A percentile compares a stretch with the other conserved stretches of the same genome.
Conservation (phyloP, 192 early-diverging fungal species). For the Backusella westeae region DNA sequence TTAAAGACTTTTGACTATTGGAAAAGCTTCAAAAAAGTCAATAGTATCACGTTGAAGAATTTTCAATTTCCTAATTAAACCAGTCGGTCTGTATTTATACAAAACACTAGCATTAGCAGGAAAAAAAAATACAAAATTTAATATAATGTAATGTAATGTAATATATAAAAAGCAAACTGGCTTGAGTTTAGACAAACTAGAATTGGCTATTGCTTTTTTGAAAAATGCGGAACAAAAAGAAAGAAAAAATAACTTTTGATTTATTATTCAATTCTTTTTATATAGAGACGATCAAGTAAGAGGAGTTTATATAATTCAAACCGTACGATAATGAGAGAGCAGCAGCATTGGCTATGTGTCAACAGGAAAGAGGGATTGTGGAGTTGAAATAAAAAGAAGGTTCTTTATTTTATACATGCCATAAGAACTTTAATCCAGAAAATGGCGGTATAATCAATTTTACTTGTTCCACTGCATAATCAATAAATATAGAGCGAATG, state of each 20-base stretch:
- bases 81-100: neutral
- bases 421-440: constrained; percentile 1
- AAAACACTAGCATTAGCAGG: neutral
- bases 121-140: neutral
- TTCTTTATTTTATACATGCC: neutral
- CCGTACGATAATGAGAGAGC: neutral
- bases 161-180: neutral
- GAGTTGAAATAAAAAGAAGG: neutral
- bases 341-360: neutral
- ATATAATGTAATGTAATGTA: neutral
- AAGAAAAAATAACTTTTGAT: neutral
- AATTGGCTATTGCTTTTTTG: neutral
- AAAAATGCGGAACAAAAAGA: neutral
- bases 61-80: neutral
- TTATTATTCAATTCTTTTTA: neutral
- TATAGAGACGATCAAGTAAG: neutral
- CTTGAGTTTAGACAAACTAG: neutral
- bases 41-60: neutral
- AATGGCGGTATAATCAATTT: neutral
- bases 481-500: neutral
- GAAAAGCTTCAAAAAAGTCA: neutral
- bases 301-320: neutral
- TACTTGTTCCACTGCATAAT: constrained; percentile 2
- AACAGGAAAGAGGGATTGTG: neutral
- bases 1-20: neutral